A percentile compares a stretch with the other conserved stretches of the same genome.
phyloP scores from a whole-genome alignment of 208 protist species.

The Leishmania lainsoni region DNA sequence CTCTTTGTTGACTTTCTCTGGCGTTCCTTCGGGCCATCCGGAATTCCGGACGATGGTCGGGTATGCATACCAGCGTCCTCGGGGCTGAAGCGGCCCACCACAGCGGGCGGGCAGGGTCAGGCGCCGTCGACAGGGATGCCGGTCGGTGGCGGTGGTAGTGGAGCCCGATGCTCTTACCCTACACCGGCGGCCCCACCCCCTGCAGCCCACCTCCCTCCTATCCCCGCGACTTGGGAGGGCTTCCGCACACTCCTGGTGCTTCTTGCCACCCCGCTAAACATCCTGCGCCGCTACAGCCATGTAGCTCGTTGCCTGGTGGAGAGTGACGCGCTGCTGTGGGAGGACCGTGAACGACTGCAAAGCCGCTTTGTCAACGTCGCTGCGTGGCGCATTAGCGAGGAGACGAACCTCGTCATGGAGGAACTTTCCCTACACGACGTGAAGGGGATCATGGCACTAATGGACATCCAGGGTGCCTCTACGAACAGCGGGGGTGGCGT shows the following conservation, averaged over 20 bases:
- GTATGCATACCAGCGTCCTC: conserved; percentile 32
- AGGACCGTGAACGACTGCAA: conserved; percentile 45
- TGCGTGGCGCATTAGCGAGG: conserved; percentile 48
- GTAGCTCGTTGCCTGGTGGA: conserved; percentile 71
- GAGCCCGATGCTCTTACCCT: background rate
- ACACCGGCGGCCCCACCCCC: background rate
- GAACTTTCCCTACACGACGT: conserved; percentile 64
- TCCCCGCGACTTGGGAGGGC: conserved; percentile 64
- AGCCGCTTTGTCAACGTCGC: conserved; percentile 52
- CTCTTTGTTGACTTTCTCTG: conserved; percentile 64
- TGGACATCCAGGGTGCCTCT: conserved; percentile 40
- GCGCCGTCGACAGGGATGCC: background rate
- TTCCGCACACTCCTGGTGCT: conserved; percentile 74
- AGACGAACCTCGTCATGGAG: conserved; percentile 60
- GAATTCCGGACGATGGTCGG: conserved; percentile 50
- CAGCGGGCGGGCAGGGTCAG: background rate
- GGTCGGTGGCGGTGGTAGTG: conserved; percentile 2
- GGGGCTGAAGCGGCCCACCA: conserved; percentile 23
- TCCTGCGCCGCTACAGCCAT: conserved; percentile 72
- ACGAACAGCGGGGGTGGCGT: background rate
- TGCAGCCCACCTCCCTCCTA: conserved; percentile 33
- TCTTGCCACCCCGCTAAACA: conserved; percentile 68
- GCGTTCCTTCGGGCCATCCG: conserved; percentile 44
- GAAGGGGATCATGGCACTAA: conserved; percentile 49
- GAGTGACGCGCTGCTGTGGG: conserved; percentile 39